These are phyloP conservation scores for Bacterosira constricta DNA, from an alignment of 108 stramenopile species.

Conservation along the genomic window DNA sequence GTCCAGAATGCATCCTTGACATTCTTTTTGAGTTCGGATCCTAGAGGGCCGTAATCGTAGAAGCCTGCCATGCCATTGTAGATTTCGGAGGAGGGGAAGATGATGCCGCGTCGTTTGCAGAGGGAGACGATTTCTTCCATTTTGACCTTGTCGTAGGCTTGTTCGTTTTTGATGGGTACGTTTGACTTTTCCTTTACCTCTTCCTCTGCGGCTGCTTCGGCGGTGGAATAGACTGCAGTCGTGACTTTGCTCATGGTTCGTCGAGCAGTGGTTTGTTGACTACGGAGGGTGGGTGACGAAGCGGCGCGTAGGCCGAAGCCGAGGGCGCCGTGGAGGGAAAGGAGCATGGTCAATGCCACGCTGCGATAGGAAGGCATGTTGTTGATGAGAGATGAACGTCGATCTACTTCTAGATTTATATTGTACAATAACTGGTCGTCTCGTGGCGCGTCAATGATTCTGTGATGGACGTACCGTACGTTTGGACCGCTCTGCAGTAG, in stretches of 20 bases:
- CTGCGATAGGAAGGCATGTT: constrained; percentile 10
- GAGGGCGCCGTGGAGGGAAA: constrained; percentile 21
- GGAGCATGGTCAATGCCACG: constrained; percentile 45
- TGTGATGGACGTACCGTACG: not conserved
- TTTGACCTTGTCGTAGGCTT: constrained; percentile 49
- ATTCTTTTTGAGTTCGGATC: constrained; percentile 86
- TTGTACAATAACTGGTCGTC: too few relatives aligned
- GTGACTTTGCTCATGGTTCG: constrained; percentile 24
- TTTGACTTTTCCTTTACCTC: constrained; percentile 3
- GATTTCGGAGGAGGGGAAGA: constrained; percentile 95
- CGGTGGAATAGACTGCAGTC: constrained; percentile 29
- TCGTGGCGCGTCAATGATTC: not conserved
- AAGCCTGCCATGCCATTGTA: constrained; percentile 97
- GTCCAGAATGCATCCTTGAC: constrained; percentile 95
- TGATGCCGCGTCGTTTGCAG: constrained; percentile 96
- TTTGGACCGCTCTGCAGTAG: too few relatives aligned
- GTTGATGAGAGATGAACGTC: not conserved
- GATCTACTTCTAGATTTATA: too few relatives aligned
- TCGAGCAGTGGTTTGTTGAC: constrained; percentile 3
- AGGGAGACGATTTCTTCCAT: constrained; percentile 91
- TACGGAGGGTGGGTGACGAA: not conserved
- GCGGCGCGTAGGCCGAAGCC: constrained; percentile 27
- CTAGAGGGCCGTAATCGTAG: constrained; percentile 98
- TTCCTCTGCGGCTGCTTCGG: constrained; percentile 7
- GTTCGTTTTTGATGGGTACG: not conserved